Conservation (phyloP, 2,329 filamentous ascomycete species). For the Pseudofabraea citricarpa region DNA sequence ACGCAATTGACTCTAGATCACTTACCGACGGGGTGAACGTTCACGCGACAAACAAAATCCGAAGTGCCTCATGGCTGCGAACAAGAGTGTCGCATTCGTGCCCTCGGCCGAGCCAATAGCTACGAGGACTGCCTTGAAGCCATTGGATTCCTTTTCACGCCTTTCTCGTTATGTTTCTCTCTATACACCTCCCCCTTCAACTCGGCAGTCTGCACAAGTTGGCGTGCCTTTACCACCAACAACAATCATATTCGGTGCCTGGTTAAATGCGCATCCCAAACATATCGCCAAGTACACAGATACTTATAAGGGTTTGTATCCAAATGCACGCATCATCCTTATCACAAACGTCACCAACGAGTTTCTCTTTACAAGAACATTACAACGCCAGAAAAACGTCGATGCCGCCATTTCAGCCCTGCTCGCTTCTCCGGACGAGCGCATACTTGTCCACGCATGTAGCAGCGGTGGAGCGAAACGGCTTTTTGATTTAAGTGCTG, state of each 20-base stretch:
- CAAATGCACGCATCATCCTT: constrained; percentile 44
- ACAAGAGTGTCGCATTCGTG: no score
- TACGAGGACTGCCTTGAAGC: constrained; percentile 7
- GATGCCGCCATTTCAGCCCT: constrained; percentile 23
- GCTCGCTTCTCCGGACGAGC: constrained; percentile 13
- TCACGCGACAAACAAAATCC: no score
- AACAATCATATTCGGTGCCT: constrained; percentile 50
- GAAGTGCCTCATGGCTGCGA: no score
- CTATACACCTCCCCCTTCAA: constrained; percentile 12
- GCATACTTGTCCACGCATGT: constrained; percentile 48
- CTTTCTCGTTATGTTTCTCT: constrained; percentile 16
- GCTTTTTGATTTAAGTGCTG: constrained; percentile 12
- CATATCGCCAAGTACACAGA: constrained; percentile 52
- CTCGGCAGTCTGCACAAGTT: not conserved
- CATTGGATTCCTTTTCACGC: constrained; percentile 17
- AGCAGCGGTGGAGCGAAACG: constrained; percentile 51
- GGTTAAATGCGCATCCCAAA: constrained; percentile 51
- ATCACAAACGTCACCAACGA: constrained; percentile 41
- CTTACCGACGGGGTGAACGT: no score
- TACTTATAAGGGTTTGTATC: constrained; percentile 46
- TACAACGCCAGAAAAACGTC: constrained; percentile 21
- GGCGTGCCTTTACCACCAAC: not conserved
- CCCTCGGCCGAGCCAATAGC: no score
- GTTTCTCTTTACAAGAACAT: constrained; percentile 35
- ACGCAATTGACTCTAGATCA: no score